A percentile compares a stretch with the other conserved stretches of the same genome.
phyloP scores from a whole-genome alignment of 1,284 basidiomycete genomes.

The Fomitopsis schrenkii region DNA sequence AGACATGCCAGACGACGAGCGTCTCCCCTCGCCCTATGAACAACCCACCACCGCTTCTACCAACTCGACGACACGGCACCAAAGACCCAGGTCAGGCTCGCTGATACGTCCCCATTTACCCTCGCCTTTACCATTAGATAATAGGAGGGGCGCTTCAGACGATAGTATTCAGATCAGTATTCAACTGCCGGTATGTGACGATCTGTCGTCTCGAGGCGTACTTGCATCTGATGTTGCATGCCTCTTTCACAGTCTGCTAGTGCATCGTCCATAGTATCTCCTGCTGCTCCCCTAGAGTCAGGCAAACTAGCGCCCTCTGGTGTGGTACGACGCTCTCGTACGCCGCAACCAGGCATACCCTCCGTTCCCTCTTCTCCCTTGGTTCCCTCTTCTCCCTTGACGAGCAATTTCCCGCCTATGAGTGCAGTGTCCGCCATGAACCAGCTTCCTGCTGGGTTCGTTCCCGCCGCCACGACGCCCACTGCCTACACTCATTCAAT shows the following conservation, averaged over 20 bases:
- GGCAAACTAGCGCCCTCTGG: neutral
- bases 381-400: neutral
- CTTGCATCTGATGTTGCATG: neutral
- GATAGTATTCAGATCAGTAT: neutral
- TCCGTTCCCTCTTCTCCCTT: neutral
- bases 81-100: constrained; percentile 4
- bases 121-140: neutral
- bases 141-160: neutral
- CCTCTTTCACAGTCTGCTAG: neutral
- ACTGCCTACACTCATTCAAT: neutral
- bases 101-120: constrained; percentile 4
- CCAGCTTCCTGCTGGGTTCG: neutral
- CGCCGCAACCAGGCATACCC: neutral
- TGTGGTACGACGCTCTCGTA: neutral
- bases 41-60: constrained; percentile 1
- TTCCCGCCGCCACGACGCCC: neutral
- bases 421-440: neutral
- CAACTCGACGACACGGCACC: neutral
- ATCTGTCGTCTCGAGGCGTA: neutral
- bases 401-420: neutral
- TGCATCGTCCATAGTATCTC: neutral
- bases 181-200: neutral
- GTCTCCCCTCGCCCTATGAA: constrained; percentile 1
- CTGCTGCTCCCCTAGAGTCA: neutral
- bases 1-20: neutral